Evolutionary conservation across 2,329 filamentous ascomycete genomes (phyloP).

Genomic region (Trichoderma citrinoviride): DNA sequence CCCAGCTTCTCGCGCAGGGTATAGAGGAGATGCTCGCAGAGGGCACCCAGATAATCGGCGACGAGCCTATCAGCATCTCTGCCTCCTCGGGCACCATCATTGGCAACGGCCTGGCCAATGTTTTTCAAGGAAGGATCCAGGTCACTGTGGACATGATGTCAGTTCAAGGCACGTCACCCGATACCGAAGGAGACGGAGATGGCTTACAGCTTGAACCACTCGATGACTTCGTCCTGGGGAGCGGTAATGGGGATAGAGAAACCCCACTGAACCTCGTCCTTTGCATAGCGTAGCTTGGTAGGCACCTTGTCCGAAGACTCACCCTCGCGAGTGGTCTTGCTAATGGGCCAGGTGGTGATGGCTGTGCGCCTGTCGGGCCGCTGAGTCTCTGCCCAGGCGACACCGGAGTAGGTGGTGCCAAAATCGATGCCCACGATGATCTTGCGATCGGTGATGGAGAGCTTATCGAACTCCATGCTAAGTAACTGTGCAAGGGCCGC

Average conservation of each 20-base stretch:
- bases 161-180: neutral
- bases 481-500: neutral
- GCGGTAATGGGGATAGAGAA: slow-evolving; percentile 43
- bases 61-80: slow-evolving; percentile 42
- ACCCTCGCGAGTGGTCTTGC: slow-evolving; percentile 35
- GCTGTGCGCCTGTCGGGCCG: slow-evolving; percentile 37
- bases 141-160: slow-evolving; percentile 28
- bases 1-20: slow-evolving; percentile 45
- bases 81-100: slow-evolving; percentile 31
- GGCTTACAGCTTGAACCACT: slow-evolving; percentile 51
- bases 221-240: slow-evolving; percentile 38
- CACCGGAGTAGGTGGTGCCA: slow-evolving; percentile 52
- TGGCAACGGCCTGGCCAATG: slow-evolving; percentile 32
- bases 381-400: slow-evolving; percentile 48
- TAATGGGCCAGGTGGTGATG: slow-evolving; percentile 45
- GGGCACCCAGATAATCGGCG: slow-evolving; percentile 46
- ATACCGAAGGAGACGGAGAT: neutral
- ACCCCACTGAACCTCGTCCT: slow-evolving; percentile 44
- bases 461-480: slow-evolving; percentile 38
- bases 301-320: slow-evolving; percentile 46
- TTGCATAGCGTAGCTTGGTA: slow-evolving; percentile 43
- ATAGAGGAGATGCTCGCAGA: slow-evolving; percentile 45
- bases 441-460: slow-evolving; percentile 37
- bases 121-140: slow-evolving; percentile 38
- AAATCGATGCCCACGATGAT: slow-evolving; percentile 53